Base-by-base conservation (phyloP, 805 yeast genomes). In the Suhomyces sp. region DNA sequence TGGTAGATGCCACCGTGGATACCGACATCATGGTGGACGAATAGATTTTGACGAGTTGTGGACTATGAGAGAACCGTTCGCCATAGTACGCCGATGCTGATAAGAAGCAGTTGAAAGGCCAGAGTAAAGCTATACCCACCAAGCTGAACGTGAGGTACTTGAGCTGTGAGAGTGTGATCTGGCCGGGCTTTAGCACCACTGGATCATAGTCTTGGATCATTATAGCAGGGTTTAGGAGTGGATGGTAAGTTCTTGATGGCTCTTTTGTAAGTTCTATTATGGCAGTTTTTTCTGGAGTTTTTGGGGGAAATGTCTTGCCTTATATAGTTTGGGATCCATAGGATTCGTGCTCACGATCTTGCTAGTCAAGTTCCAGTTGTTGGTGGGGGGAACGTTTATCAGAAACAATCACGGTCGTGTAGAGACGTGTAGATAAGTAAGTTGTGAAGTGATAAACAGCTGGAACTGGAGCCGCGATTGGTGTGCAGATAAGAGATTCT, bases 61-160 rank as follows among this genome's bases (percentile, higher is more conserved):
- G 74, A 3, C 73, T 59, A 25, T 64, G 60, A 14, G 63, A 60
- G 43, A 91, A 77, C 47, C 88, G 55, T 44, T 76, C 72, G 39
- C 74, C 70, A 51, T 88, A 87, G 59, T 87, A 88, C 6, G 83
- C 83, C 0, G 95, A 76, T 0, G 96, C 96, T 1, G 95, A 79
- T 7, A 93, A 61, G 44, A 90, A 82, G 47, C 93, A 80, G 66
- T 91, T 93, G 96, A 98, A 91, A 0, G 98, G 98, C 97, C 98
- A 91, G 14, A 91, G 68, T 14, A 83, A 68, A 1, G 95, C 83
- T 10, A 87, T 70, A 0, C 97, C 97, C 6, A 85, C 71, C 9
- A 76, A 47, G 16, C 79, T 60, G 50, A 83, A 88, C 0, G 91
- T 76, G 8, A 72, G 18, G 51, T 84, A 86, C 28, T 54, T 51